A percentile compares a stretch with the other conserved stretches of the same genome.
phyloP scores from a whole-genome alignment of 352 stramenopile species.

The Phytophthora macrochlamydospora region DNA sequence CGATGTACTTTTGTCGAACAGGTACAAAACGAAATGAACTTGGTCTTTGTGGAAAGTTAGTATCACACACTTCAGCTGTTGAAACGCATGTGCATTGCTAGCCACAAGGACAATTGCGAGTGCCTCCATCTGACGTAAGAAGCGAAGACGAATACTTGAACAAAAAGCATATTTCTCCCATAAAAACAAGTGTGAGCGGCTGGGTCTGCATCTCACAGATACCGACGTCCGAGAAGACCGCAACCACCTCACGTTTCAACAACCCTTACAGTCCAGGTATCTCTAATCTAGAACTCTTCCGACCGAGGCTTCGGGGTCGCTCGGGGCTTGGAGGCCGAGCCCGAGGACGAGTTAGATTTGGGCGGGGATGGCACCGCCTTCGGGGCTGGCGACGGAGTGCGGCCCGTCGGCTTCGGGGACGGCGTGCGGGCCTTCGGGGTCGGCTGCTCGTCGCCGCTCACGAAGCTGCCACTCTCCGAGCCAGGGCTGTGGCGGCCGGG shows the following conservation, averaged over 20 bases:
- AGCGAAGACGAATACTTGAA: conserved; percentile 5
- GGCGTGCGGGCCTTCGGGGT: conserved; percentile 40
- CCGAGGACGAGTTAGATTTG: conserved; percentile 11
- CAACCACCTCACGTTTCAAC: conserved; percentile 31
- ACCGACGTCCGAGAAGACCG: conserved; percentile 43
- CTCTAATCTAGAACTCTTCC: conserved; percentile 52
- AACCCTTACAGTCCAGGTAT: conserved; percentile 26
- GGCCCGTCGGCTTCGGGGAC: conserved; percentile 36
- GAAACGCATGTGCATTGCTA: too few relatives aligned
- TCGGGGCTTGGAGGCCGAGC: conserved; percentile 28
- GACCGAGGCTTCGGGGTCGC: conserved; percentile 31
- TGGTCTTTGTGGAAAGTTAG: neutral
- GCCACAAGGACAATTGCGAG: too few relatives aligned
- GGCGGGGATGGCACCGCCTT: conserved; percentile 20
- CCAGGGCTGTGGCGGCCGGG: conserved; percentile 50
- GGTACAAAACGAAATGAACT: too few relatives aligned
- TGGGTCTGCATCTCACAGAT: conserved; percentile 38
- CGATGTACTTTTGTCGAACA: too few relatives aligned
- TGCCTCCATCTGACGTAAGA: too few relatives aligned
- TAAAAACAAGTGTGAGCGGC: conserved; percentile 36
- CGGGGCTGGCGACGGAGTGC: conserved; percentile 28
- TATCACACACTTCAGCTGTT: neutral
- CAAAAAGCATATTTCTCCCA: conserved; percentile 23
- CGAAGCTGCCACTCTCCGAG: conserved; percentile 62
- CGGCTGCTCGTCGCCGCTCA: conserved; percentile 42